phyloP scores from a whole-genome alignment of 208 protist genomes.

The Hexamita inflata region DNA sequence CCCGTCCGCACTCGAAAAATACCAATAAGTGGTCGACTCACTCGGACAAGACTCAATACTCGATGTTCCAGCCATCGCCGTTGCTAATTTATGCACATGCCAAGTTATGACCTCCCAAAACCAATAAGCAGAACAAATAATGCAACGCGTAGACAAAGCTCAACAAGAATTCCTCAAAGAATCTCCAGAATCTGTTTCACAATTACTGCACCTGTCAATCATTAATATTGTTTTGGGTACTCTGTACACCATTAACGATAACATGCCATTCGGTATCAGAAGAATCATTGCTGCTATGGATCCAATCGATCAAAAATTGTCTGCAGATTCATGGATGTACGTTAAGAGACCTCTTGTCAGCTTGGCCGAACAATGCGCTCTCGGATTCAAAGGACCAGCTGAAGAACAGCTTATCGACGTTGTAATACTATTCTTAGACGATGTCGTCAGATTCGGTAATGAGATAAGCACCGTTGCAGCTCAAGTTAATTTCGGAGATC shows the following conservation, averaged over 20 bases:
- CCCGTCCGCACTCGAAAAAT: neutral
- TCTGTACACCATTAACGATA: constrained; percentile 10
- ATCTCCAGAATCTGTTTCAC: neutral
- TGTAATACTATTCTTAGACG: constrained; percentile 19
- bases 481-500: neutral
- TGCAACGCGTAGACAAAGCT: constrained; percentile 5
- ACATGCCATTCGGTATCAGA: constrained; percentile 13
- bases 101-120: neutral
- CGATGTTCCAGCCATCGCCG: constrained; percentile 2
- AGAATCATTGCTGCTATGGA: constrained; percentile 6
- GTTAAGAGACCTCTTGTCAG: constrained; percentile 5
- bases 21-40: constrained; percentile 11
- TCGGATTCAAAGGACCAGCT: neutral
- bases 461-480: neutral
- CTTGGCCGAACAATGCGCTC: neutral
- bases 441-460: constrained; percentile 2
- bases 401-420: constrained; percentile 20
- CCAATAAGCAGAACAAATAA: constrained; percentile 4
- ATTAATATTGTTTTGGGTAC: constrained; percentile 10
- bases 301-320: neutral
- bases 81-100: constrained; percentile 13
- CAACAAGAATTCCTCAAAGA: neutral
- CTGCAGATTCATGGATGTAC: constrained; percentile 13
- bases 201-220: neutral
- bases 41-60: neutral